Base-by-base conservation (phyloP, 805 yeast genomes). In the Metschnikowia drakensbergensis region DNA sequence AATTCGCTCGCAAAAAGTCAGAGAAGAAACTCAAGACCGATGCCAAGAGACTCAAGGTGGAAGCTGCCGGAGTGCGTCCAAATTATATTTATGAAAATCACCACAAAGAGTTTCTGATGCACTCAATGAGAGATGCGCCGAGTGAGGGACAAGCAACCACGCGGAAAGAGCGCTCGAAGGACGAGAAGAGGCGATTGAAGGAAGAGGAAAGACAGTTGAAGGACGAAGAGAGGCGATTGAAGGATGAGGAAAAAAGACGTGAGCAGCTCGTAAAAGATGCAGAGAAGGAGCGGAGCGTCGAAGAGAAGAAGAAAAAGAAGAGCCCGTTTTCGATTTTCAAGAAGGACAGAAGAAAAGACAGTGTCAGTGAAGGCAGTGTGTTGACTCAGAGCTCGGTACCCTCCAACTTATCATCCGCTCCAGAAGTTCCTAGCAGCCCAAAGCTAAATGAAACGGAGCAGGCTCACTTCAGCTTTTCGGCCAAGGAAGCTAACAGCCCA, bases 81-180 rank as follows among this genome's bases (percentile, higher is more conserved):
- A 51, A 53, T 28, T 57, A 57, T 40, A 41, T 46, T 9, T 57
- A 57, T 45, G 53, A 49, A 26, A 57, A 57, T 31, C 60, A 57
- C 29, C 57, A 57, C 44, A 49, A 50, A 8, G 55, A 51, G 32
- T 57, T 57, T 41, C 23, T 39, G 29, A 37, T 50, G 10, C 55
- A 52, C 30, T 53, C 57, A 1, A 32, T 57, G 26, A 50, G 60
- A 23, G 45, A 45, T 35, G 36, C 28, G 8, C 28, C 22, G 3
- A 46, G 32, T 5, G 50, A 43, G 3, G 51, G 37, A 2, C 42
- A 34, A 37, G 9, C 32, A 27, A 36, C 38, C 31, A 39, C 30
- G n/a, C 43, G 46, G 11, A 54, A 38, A 36, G 47, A 47, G 30
- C 26, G 53, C 11, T 40, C 41, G 9, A 54, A 47, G 48, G 54